Base-by-base conservation (phyloP, 73 alveolate genomes). In the Symbiodinium natans region DNA sequence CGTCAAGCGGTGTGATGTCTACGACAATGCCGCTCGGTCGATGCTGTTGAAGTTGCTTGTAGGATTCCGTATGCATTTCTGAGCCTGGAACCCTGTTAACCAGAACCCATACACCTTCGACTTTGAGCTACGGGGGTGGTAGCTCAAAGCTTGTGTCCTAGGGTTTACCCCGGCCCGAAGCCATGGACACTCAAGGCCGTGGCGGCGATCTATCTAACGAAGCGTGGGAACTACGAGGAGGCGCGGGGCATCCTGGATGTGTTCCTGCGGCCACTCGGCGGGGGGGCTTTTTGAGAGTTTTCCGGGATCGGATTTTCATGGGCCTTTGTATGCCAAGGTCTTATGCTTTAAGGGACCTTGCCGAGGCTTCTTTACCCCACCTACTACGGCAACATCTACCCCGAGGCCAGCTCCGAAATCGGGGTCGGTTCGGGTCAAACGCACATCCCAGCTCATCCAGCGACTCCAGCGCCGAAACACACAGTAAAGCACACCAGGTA, bases 181-280 rank as follows among this genome's bases (percentile, higher is more conserved):
- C n/a, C n/a, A n/a, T n/a, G n/a, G n/a, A n/a, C n/a, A n/a, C n/a
- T n/a, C n/a, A n/a, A 59, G 77, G 77, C 77, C 9, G 36, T 87
- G 59, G 94, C 94, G 3, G 94, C 84, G 36, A 87, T 87, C 84
- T 87, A 87, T 27, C 25, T 87, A 84, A 87, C 94, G 31, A 54
- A 87, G 63, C 94, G 94, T 25, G 85, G 94, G 9, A 46, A 40
- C 0, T 21, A 34, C 9, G 94, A 34, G 17, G 94, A 27, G 63
- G 94, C 94, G 40, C 94, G 56, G 41, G 23, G 39, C 41, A 87
- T 87, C 40, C 63, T 87, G 84, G 84, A 87, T 17, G 68, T 59
- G 33, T 87, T 87, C 94, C n/a, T 87, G 40, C n/a, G 77, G 77
- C 77, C 36, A 8, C 77, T 11, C 11, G 77, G 31, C 31, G 11